Evolutionary conservation across 345 rosid species (phyloP).

Genomic region (Melaleuca quinquenervia): DNA sequence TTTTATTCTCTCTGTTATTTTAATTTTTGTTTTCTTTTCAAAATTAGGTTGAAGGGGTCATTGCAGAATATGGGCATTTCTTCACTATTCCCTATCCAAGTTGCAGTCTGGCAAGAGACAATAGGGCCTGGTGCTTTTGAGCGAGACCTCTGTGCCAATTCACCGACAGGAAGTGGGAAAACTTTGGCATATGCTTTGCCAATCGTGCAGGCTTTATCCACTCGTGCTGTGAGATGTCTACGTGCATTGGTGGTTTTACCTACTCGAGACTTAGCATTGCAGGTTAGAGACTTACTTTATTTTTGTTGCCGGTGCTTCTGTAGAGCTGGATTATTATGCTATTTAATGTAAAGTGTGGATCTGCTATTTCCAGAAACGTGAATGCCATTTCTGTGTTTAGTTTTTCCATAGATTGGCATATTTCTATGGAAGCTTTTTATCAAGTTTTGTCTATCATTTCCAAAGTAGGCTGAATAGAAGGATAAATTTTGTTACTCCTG

Average conservation of each 20-base stretch:
- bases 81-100: conserved; percentile 73
- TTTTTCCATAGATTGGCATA: neutral
- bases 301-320: neutral
- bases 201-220: conserved; percentile 59
- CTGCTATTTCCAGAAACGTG: neutral
- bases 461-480: neutral
- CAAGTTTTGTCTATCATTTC: neutral
- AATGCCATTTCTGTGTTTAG: neutral
- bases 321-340: neutral
- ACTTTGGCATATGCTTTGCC: conserved; percentile 89
- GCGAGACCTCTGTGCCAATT: conserved; percentile 79
- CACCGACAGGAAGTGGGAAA: conserved; percentile 94
- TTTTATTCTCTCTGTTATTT: neutral
- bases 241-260: conserved; percentile 93
- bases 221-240: conserved; percentile 57
- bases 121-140: conserved; percentile 83
- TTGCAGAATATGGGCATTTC: conserved; percentile 54
- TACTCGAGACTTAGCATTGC: conserved; percentile 90
- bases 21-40: neutral
- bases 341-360: neutral
- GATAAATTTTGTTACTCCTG: neutral
- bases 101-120: conserved; percentile 90
- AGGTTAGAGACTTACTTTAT: conserved; percentile 26
- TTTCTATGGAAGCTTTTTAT: neutral
- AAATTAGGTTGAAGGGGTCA: conserved; percentile 53